phyloP scores from a whole-genome alignment of 352 stramenopile species.

The Phytophthora macrochlamydospora region DNA sequence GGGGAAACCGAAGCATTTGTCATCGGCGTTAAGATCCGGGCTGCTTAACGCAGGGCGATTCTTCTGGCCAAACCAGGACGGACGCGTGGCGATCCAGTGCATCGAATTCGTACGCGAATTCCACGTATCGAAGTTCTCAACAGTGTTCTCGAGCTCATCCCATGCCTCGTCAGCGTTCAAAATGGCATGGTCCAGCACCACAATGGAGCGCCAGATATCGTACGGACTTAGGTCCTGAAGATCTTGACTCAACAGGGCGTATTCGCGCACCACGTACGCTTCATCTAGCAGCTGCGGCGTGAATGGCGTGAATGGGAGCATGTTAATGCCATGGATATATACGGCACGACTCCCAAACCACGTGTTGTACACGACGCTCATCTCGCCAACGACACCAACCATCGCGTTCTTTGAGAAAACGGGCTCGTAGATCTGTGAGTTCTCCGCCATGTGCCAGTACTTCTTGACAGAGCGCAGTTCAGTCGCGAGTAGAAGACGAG shows the following conservation, averaged over 20 bases:
- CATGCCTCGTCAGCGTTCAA: constrained; percentile 60
- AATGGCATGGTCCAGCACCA: constrained; percentile 78
- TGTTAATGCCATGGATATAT: constrained; percentile 86
- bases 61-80: constrained; percentile 68
- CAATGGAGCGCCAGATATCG: constrained; percentile 79
- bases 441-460: constrained; percentile 95
- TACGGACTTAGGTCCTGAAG: constrained; percentile 38
- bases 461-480: constrained; percentile 93
- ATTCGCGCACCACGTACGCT: constrained; percentile 62
- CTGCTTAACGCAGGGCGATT: constrained; percentile 34
- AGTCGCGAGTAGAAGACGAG: constrained; percentile 90
- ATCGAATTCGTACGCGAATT: constrained; percentile 76
- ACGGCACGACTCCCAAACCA: constrained; percentile 80
- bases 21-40: constrained; percentile 36
- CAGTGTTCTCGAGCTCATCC: constrained; percentile 57
- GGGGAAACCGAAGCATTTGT: constrained; percentile 75
- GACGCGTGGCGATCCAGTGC: constrained; percentile 76
- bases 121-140: constrained; percentile 73
- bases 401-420: constrained; percentile 80
- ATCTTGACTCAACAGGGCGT: constrained; percentile 51
- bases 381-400: constrained; percentile 79
- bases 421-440: constrained; percentile 79
- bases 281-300: constrained; percentile 65
- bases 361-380: constrained; percentile 82
- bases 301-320: constrained; percentile 84